Evolutionary conservation across 805 yeast genomes (phyloP).

Genomic region (Candida boleticola): DNA sequence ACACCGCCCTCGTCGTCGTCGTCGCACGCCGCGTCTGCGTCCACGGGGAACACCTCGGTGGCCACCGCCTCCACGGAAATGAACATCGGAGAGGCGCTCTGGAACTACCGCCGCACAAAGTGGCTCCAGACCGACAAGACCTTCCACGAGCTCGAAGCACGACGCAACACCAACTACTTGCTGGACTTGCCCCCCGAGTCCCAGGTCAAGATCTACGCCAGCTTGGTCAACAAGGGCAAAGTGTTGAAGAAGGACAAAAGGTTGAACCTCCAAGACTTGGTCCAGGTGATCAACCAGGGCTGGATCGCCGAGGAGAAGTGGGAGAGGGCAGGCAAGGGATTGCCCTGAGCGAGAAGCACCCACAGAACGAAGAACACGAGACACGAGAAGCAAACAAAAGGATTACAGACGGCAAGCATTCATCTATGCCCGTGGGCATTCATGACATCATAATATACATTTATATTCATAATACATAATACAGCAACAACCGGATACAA

Average conservation of each 20-base stretch:
- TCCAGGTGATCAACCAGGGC: constrained; percentile 74
- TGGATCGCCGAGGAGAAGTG: constrained; percentile 81
- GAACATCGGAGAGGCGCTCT: constrained; percentile 55
- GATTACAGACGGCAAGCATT: not conserved
- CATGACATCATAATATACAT: too few species aligned
- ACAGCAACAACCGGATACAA: too few species aligned
- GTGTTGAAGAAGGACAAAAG: constrained; percentile 57
- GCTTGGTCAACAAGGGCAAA: constrained; percentile 67
- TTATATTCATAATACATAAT: too few species aligned
- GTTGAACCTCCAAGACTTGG: constrained; percentile 69
- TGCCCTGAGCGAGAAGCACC: too few species aligned
- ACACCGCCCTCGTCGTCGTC: not conserved
- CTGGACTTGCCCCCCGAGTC: constrained; percentile 46
- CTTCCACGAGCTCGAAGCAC: constrained; percentile 9
- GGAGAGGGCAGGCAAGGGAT: constrained; percentile 51
- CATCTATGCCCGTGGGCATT: not conserved
- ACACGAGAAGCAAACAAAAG: not conserved
- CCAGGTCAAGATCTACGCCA: constrained; percentile 62
- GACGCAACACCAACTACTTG: constrained; percentile 19
- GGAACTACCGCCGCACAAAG: constrained; percentile 65
- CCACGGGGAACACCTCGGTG: not conserved
- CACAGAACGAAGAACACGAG: not conserved
- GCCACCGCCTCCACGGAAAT: not conserved
- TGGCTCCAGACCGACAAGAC: constrained; percentile 52
- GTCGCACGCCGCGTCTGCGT: not conserved